Conservation (phyloP, 202 grass and related monocot genomes). For the Carex arenaria region DNA sequence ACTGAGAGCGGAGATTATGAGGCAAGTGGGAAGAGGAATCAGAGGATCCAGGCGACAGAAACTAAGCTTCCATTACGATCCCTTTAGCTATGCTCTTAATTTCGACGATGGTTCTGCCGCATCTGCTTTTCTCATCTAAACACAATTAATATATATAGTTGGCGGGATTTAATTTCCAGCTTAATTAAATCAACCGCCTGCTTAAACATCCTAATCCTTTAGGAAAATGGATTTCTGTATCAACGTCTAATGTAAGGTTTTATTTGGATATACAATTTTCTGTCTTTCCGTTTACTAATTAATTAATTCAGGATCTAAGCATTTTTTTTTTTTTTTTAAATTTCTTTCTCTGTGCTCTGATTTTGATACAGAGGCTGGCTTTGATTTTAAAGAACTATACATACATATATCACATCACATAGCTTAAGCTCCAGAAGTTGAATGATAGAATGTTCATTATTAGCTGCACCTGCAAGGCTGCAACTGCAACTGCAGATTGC, state of each 20-base stretch:
- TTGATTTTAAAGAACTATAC: background rate
- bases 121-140: conserved; percentile 13
- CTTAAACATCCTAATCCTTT: background rate
- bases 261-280: conserved; percentile 17
- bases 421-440: too few relatives aligned
- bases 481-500: too few relatives aligned
- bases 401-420: too few relatives aligned
- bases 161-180: background rate
- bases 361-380: background rate
- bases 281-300: background rate
- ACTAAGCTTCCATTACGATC: conserved; percentile 70
- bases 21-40: conserved; percentile 34
- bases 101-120: conserved; percentile 53
- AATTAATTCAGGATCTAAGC: background rate
- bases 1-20: conserved; percentile 36
- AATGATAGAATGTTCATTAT: too few relatives aligned
- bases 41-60: conserved; percentile 28
- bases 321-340: background rate
- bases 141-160: background rate
- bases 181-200: background rate
- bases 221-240: background rate
- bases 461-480: too few relatives aligned
- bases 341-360: background rate
- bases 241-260: background rate
- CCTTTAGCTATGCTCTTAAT: conserved; percentile 85